Evolutionary conservation across 768 basidiomycete species (phyloP), one percentile per base, ranked within the genome.

Genomic region (Russula vinacea): DNA sequence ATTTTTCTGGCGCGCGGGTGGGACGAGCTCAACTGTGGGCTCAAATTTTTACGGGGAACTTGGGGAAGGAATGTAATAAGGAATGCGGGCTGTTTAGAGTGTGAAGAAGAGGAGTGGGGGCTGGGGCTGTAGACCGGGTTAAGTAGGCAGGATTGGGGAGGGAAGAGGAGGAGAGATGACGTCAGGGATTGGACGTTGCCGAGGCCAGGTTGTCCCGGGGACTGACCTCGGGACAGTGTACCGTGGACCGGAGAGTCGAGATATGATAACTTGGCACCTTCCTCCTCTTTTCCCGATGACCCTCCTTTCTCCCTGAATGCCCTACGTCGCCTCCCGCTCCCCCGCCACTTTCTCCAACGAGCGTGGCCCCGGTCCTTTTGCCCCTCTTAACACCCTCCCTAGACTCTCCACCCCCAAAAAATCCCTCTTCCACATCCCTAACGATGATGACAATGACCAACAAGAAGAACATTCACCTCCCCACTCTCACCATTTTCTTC

Each of bases 271-370:
- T 32, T 19, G 13, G 19, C 13, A 14, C 56, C 37, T 29, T 17
- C 14, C 32, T 37, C 35, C 52, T 40, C 16, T 39, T 33, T 16
- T 22, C 8, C 56, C 39, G 33, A 63, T 64, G 61, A 42, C 57
- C 62, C 44, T 49, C 47, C 6, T 45, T 42, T 57, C 22, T 3
- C 33, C 49, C 56, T 58, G 59, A 64, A 69, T 69, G 68, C 68
- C 68, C 59, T 69, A 69, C 68, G 62, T 62, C 44, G 52, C 63
- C 17, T 60, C 62, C 26, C 68, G 67, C 55, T 62, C 67, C 40
- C 52, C 65, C 5, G 44, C 60, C 33, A 40, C 67, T 14, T 67
- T 67, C 62, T 67, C 67, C 22, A 49, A 57, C 33, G 67, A 68
- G 32, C 61, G 44, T 11, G 65, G 67, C 49, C 65, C 62, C 9